Evolutionary conservation across 1,284 basidiomycete genomes (phyloP), one percentile per base, ranked within the genome.

Genomic region (Dichomitus squalens): DNA sequence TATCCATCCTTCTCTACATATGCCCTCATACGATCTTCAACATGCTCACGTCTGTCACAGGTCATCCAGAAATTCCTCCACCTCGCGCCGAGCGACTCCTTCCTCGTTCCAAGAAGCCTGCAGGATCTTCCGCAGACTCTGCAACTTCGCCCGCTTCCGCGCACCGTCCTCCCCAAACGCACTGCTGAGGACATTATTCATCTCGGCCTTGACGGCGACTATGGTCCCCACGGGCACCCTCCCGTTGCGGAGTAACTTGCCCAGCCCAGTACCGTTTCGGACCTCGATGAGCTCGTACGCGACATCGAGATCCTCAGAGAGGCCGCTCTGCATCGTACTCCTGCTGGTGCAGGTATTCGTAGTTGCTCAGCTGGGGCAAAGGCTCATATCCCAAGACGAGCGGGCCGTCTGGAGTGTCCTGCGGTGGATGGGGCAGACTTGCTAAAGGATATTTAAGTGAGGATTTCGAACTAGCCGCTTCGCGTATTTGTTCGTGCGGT

Each of bases 261-360:
- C 55, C n/a, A 58, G 21, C 6, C 65, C 64, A 5, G 21, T 1
- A 3, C 63, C 64, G 2, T 60, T 63, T n/a, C 66, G 63, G 1
- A 66, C 67, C 55, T 68, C 60, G 38, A 67, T 27, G 20, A 69
- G 53, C 53, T 68, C 64, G 53, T 64, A 68, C 6, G 64, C 67
- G 20, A 65, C 60, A 31, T 64, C 53, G 33, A 64, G 63, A 31
- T 20, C 61, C n/a, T 60, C 49, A 11, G 57, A 47, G 9, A 12
- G 16, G 25, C 18, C 8, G 6, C 21, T 43, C 40, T n/a, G 23
- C 8, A 5, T 20, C n/a, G n/a, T n/a, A n/a, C n/a, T n/a, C 11
- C 21, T 43, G 40, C 23, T 11, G 9, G 21, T 43, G 16, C 18
- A 12, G 5, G 18, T 18, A 5, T n/a, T 18, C 11, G 21, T 12